phyloP scores from a whole-genome alignment of 2,329 filamentous ascomycete genomes.

The Fusarium foetens region DNA sequence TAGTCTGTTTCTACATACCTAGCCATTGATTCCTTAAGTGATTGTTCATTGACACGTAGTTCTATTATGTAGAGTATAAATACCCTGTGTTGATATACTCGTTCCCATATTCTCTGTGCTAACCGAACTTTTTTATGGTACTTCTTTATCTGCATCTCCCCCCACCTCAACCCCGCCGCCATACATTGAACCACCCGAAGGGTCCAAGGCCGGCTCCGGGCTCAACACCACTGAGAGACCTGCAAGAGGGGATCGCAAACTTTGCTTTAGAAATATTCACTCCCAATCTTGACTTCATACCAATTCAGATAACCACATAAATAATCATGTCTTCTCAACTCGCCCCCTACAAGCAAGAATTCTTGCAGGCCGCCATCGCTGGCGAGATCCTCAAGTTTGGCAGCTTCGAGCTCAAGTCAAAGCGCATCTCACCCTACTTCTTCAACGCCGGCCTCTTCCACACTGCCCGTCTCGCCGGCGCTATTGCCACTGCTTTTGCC shows the following conservation, averaged over 20 bases:
- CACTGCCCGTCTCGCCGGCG: slow-evolving; percentile 78
- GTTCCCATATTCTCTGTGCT: background rate
- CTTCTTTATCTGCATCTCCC: slow-evolving; percentile 23
- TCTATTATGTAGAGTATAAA: background rate
- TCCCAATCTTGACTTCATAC: background rate
- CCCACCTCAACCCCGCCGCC: slow-evolving; percentile 39
- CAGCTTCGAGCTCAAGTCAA: slow-evolving; percentile 90
- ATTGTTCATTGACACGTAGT: background rate
- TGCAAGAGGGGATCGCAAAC: slow-evolving; percentile 35
- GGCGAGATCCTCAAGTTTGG: slow-evolving; percentile 82
- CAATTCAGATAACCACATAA: background rate
- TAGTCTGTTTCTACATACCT: background rate
- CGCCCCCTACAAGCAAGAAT: slow-evolving; percentile 74
- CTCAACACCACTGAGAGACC: slow-evolving; percentile 30
- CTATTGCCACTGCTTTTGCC: slow-evolving; percentile 86
- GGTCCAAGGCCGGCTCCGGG: slow-evolving; percentile 25
- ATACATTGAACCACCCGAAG: slow-evolving; percentile 21
- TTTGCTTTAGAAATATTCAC: slow-evolving; percentile 23
- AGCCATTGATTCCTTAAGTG: fast-evolving
- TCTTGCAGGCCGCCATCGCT: slow-evolving; percentile 74
- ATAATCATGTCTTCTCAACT: slow-evolving; percentile 57
- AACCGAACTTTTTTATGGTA: background rate
- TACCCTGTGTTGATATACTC: background rate
- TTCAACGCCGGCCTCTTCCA: slow-evolving; percentile 96
- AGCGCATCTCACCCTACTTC: slow-evolving; percentile 93